Evolutionary conservation across 1,139 yeast species (phyloP), one percentile per base, ranked within the genome.

Genomic region (Fermentozyma sake): DNA sequence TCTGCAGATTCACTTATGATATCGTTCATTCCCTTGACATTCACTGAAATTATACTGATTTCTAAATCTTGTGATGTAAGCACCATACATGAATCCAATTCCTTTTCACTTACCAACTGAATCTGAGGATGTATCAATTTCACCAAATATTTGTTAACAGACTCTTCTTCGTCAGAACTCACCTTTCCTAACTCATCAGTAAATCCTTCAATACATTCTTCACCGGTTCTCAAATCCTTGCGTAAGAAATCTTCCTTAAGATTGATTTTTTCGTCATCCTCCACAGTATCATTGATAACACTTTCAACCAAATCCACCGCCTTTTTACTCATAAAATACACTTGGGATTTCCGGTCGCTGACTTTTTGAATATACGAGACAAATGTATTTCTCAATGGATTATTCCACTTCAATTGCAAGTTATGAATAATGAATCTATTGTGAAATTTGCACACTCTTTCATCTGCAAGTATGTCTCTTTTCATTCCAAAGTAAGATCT

Each of bases 391-490:
- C 94, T 64, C 8, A 80, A 64, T 6, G 61, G 51, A 35, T 82
- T 80, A 48, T 82, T 79, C 96, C 96, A 87, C 40, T 77, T 81
- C 46, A 87, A 50, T 42, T 78, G 75, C 50, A 87, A 68, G 40
- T 82, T 79, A 45, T 87, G 94, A 17, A 89, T 64, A 35, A 82
- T 77, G 48, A 83, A 89, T 29, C 93, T 62, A 48, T 91, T 89
- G 38, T 78, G 80, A 56, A 78, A 86, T 10, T 44, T 53, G 22
- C 56, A 51, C 3, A 53, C 56, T 3, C 49, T 39, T 8, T 46
- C 43, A 17, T 62, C 48, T 22, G 55, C 39, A 7, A 50, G 46
- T 3, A 61, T 50, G 6, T 56, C 55, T 20, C 48, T 47, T 28
- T 55, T 50, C 44, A 61, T 53, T 5, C 60, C 61, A 34, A 47